Evolutionary conservation across 805 yeast genomes (phyloP), one percentile per base, ranked within the genome.

Genomic region (Jamesozyma gamospora): DNA sequence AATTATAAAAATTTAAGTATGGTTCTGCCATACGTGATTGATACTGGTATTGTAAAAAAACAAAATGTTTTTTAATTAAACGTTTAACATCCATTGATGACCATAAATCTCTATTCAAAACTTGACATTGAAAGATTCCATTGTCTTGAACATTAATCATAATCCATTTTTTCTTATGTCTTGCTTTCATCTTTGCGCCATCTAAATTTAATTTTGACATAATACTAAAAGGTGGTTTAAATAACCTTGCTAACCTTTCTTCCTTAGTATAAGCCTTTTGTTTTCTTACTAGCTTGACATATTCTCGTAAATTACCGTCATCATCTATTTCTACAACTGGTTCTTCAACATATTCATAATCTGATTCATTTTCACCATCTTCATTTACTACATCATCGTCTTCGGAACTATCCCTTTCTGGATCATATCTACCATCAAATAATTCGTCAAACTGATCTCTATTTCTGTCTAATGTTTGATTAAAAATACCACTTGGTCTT

Each of bases 71-170:
- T 29, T 66, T 66, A 3, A 92, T 79, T 2, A 75, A 49, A 14
- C 70, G 72, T 56, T 84, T 87, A 16, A 92, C 70, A 2, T 70
- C 69, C 12, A 61, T 47, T 35, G 81, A 71, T 14, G 92, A 75
- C 97, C 97, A 92, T 45, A 92, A 77, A 60, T 92, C 99, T 44
- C 99, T 72, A 60, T 92, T 92, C 39, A 92, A 64, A 26, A 82
- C 79, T 56, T 90, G 97, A 54, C 96, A 88, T 48, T 76, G 75
- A 55, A 92, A 92, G 54, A 85, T 92, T 1, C 82, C 67, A 19
- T 77, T 66, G 52, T 90, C 94, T 60, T 92, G 98, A 36, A 92
- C 75, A 57, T 92, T 92, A 18, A 92, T 71, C 50, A 92, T 63
- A 7, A 92, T 71, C 95, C 96, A 88, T 60, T 80, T 84, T 39